Percentiles rank a stretch among this genome's conserved stretches.
Conservation (phyloP, 2,329 filamentous ascomycete genomes). For the Trichoderma atroviride region DNA sequence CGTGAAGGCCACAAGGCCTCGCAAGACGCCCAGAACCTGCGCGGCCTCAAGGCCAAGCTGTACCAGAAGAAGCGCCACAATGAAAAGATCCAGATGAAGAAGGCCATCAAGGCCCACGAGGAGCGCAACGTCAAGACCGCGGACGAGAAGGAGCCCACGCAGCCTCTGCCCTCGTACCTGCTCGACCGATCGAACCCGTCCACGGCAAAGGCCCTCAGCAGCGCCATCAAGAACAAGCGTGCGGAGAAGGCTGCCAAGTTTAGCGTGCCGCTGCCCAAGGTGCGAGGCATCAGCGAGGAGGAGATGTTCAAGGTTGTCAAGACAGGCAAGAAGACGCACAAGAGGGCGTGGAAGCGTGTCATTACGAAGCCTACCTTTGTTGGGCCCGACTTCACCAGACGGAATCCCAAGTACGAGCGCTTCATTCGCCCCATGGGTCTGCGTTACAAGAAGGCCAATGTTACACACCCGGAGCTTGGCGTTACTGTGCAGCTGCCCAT, state of each 20-base stretch:
- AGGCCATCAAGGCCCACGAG: constrained; percentile 91
- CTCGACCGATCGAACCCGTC: constrained; percentile 74
- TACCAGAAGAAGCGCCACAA: constrained; percentile 91
- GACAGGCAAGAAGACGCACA: constrained; percentile 90
- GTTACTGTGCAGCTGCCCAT: constrained; percentile 89
- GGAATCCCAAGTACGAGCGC: constrained; percentile 77
- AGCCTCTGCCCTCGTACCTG: constrained; percentile 88
- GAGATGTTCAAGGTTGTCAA: constrained; percentile 98
- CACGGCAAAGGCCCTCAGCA: constrained; percentile 70
- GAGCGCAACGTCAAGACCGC: constrained; percentile 93
- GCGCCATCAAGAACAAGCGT: constrained; percentile 93
- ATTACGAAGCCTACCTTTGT: constrained; percentile 71
- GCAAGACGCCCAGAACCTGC: constrained; percentile 89
- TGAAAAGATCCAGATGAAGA: constrained; percentile 98
- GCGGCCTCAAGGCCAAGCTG: constrained; percentile 88
- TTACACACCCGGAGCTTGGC: constrained; percentile 74
- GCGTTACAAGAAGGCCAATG: constrained; percentile 56
- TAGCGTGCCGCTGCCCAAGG: constrained; percentile 88
- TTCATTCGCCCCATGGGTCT: constrained; percentile 56
- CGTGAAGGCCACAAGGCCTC: constrained; percentile 88
- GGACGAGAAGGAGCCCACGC: constrained; percentile 75
- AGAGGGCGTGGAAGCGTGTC: constrained; percentile 79
- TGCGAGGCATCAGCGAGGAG: constrained; percentile 86
- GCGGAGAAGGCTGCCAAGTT: constrained; percentile 94
- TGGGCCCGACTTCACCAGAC: constrained; percentile 82